Base-by-base conservation (phyloP, 1,284 basidiomycete genomes). In the Ceratobasidium sp. region DNA sequence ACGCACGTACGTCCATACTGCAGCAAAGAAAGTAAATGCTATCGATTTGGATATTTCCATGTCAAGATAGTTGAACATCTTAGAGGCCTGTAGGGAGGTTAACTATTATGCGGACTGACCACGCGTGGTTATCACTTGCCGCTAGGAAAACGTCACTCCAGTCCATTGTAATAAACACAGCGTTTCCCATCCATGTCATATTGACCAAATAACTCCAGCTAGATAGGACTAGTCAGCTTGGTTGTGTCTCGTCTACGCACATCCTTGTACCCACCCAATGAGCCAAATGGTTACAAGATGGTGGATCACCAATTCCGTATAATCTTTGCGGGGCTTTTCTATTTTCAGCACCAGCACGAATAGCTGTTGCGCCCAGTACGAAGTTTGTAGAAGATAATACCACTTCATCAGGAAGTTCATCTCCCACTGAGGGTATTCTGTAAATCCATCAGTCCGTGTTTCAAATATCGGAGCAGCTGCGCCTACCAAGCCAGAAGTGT, bases 221-320 rank as follows among this genome's bases (percentile, higher is more conserved):
- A 77, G 13, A 26, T n/a, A 70, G 46, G 58, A 44, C 63, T 52
- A 32, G n/a, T 54, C 41, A 59, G 73, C 73, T 43, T n/a, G n/a
- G n/a, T 18, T 41, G 28, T 38, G n/a, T 35, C n/a, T 13, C 46
- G 67, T 55, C 21, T 43, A 38, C n/a, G n/a, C n/a, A n/a, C n/a
- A n/a, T n/a, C n/a, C 21, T 1, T 38, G 30, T 21, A 57, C 75
- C 55, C 80, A 92, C 89, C 91, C 92, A 62, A 99, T 89, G 30
- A 99, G 86, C 96, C 96, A 99, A 28, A 99, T 86, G 0, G 98
- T 98, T 63, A 99, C 95, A 58, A 96, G 78, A 80, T 99, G 98
- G 82, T 97, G 90, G 1, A 84, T 88, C 16, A 98, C 88, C 13
- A 98, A 89, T 81, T 98, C 96, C 43, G 83, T 80, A 80, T 93